These are phyloP conservation scores for Mucor plumbeus DNA, from an alignment of 371 early-diverging fungal species.

Conservation along the genomic window DNA sequence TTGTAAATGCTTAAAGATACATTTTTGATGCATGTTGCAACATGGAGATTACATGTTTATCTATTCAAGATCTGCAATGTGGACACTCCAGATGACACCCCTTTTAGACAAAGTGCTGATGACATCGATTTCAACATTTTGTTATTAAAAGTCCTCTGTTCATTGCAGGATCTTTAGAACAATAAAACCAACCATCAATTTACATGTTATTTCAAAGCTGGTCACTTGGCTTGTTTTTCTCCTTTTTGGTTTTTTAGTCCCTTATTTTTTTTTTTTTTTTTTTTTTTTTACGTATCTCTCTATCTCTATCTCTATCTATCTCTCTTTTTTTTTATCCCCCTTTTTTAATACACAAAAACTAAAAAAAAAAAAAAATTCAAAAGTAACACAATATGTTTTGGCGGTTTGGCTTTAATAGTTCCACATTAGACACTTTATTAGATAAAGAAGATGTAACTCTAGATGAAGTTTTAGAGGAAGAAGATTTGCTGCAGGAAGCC, in stretches of 20 bases:
- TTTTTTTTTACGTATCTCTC: constrained; percentile 1
- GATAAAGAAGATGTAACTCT: constrained; percentile 76
- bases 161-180: not conserved
- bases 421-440: constrained; percentile 75
- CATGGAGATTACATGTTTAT: not conserved
- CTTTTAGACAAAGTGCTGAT: not conserved
- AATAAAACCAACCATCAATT: constrained; percentile 1
- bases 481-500: constrained; percentile 84
- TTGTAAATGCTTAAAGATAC: not conserved
- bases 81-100: not conserved
- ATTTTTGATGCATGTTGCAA: not conserved
- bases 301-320: not conserved
- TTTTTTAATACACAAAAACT: not conserved
- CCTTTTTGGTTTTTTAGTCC: constrained; percentile 6
- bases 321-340: not conserved
- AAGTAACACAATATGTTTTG: constrained; percentile 61
- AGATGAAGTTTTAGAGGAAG: constrained; percentile 80
- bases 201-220: constrained; percentile 2
- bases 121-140: not conserved
- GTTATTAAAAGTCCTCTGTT: constrained; percentile 2
- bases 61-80: not conserved
- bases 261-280: not conserved
- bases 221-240: constrained; percentile 2
- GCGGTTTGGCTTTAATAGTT: constrained; percentile 83
- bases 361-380: not conserved